Evolutionary conservation across 768 basidiomycete species (phyloP), one percentile per base, ranked within the genome.

Genomic region (Cubamyces lactineus): DNA sequence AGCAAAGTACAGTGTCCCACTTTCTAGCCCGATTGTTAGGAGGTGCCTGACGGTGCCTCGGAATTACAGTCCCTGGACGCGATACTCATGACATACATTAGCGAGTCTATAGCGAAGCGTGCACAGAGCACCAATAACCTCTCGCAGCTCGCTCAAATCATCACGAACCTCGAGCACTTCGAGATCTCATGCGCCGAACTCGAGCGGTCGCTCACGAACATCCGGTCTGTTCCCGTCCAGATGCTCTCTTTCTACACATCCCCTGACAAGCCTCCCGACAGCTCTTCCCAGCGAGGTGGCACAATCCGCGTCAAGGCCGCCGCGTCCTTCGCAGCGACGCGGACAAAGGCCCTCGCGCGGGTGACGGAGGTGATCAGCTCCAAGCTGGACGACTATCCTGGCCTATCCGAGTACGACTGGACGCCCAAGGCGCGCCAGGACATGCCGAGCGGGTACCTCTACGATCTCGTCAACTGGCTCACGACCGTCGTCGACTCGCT

Each of bases 351-450:
- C 9, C 81, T 88, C 49, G 78, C 80, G 34, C 89, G 94, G 5
- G 91, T 98, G 66, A 87, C 89, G 17, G 80, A 81, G 12, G 82
- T 96, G 46, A 96, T 98, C 69, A 84, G 86, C 8, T 90, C 91
- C 21, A 98, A 99, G 72, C 86, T 98, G 7, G 92, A 96, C 70
- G 92, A 94, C 67, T 96, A 96, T 78, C 96, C 97, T 72, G 97
- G 94, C 62, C 80, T 96, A 45, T 90, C 96, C 4, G 93, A 96
- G 75, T 98, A 98, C 72, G 88, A 96, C 69, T 98, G 95, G 95
- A 90, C 88, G 39, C 91, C 94, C 9, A 77, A 80, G 38, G 73
- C 78, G 12, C 84, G 85, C 38, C 89, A 92, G 71, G 80, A 83
- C 60, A 86, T 86, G 39, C 94, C 96, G 46, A 96, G 93, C 83